Evolutionary conservation across 495 filamentous ascomycete species (phyloP).

Genomic region (Podospora didyma): DNA sequence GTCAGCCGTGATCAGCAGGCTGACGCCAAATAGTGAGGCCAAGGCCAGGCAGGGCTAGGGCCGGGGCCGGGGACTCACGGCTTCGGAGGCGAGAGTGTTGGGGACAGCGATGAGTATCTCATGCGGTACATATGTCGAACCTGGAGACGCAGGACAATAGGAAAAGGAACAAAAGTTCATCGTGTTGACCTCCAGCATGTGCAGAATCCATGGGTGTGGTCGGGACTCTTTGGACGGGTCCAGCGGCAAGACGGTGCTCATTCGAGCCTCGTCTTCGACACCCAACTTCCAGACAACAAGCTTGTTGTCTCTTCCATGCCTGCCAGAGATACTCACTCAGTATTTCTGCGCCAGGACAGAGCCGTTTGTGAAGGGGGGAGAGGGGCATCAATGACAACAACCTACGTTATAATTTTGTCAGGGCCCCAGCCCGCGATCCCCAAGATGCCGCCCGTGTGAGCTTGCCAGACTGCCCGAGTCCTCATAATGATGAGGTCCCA

Average conservation of each 20-base stretch:
- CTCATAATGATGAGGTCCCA: conserved; percentile 84
- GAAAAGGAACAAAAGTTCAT: conserved; percentile 95
- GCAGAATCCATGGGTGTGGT: conserved; percentile 76
- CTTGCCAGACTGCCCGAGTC: conserved; percentile 80
- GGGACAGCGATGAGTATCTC: conserved; percentile 68
- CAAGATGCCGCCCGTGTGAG: conserved; percentile 75
- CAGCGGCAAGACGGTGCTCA: conserved; percentile 71
- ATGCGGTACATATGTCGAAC: background rate
- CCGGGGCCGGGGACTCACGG: conserved; percentile 41
- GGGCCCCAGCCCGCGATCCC: conserved; percentile 64
- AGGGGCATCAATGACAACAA: conserved; percentile 14
- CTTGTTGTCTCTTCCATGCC: conserved; percentile 84
- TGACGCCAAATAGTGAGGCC: background rate
- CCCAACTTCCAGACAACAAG: conserved; percentile 78
- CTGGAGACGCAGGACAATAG: conserved; percentile 40
- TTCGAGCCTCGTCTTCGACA: conserved; percentile 53
- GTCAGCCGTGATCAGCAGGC: background rate
- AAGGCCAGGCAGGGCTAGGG: background rate
- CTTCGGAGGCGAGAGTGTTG: conserved; percentile 70
- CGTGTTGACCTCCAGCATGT: conserved; percentile 82
- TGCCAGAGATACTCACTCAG: conserved; percentile 4
- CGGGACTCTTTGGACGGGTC: conserved; percentile 38
- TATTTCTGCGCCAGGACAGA: background rate
- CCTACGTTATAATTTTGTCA: conserved; percentile 72
- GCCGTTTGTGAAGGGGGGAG: background rate